Evolutionary conservation across 139 green algal genomes (phyloP), one percentile per base, ranked within the genome.

Genomic region (Ettlia oleoabundans): DNA sequence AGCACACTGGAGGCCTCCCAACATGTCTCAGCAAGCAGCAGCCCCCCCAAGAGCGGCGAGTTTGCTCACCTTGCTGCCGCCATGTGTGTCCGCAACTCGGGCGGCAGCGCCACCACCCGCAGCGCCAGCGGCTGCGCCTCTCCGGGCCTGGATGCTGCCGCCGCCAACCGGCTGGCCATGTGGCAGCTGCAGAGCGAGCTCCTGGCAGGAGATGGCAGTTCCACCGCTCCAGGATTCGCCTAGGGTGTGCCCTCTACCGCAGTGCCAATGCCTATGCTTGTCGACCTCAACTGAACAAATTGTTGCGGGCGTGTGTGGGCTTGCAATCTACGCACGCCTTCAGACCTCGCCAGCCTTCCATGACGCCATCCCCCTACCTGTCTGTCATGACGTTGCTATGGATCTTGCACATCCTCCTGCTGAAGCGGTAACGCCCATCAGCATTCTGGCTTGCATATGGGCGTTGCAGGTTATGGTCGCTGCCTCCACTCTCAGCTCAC

Each of bases 121-220:
- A 33, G 35, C 6, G 73, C 35, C 73, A 69, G 73, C 53, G 73
- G 73, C 51, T 37, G 35, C 6, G 73, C 35, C 52, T 80, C 73
- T 5, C 73, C 73, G 15, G 73, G 68, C 53, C 35, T 68, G 19
- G 73, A 80, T 30, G 33, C 73, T 15, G 51, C 71, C 21, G 71
- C 73, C 37, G 73, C 73, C 73, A 80, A 80, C 73, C 35, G 73
- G 18, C 51, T 68, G 51, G 73, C 73, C 30, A 80, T 80, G 73
- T 80, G 73, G 73, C 73, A 80, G 51, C 73, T 80, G 73, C 73
- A 80, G 73, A 80, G 24, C 52, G 73, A 67, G 73, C 53, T 80
- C 52, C 73, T 80, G 73, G 52, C 73, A 42, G 70, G 70, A 51
- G 73, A 68, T 18, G 33, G 73, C 71, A 10, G 15, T 1, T 5